These are phyloP conservation scores for Gnomoniopsis sp. DNA, from an alignment of 2,329 filamentous ascomycete genomes.

Conservation along the genomic window DNA sequence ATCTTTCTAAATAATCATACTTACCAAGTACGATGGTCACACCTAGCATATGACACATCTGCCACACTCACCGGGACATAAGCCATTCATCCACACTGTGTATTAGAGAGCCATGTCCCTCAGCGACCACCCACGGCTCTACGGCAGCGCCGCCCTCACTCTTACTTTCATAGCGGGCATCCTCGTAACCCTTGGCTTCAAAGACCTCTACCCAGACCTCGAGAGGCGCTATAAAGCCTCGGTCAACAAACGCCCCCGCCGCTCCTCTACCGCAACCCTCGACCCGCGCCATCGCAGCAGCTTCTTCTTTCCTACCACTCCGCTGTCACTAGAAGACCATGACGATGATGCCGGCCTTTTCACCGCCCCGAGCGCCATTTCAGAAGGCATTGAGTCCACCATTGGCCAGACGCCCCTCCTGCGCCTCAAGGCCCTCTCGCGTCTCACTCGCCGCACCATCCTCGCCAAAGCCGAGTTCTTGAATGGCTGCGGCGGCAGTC, in stretches of 20 bases:
- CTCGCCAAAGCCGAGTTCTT: constrained; percentile 94
- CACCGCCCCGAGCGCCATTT: constrained; percentile 40
- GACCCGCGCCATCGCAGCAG: constrained; percentile 29
- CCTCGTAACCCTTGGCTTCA: constrained; percentile 71
- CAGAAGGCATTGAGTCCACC: constrained; percentile 80
- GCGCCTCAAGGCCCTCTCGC: constrained; percentile 78
- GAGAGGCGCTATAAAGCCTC: constrained; percentile 56
- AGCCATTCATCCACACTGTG: neutral
- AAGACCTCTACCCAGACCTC: constrained; percentile 75
- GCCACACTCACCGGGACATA: neutral
- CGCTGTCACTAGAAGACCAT: constrained; percentile 55
- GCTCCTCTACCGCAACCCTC: constrained; percentile 20
- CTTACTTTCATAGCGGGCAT: constrained; percentile 76
- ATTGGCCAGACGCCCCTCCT: constrained; percentile 94
- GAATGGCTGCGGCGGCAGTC: constrained; percentile 89
- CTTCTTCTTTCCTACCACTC: constrained; percentile 43
- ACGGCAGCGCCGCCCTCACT: constrained; percentile 63
- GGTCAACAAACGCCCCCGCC: constrained; percentile 26
- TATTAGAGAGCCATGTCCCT: constrained; percentile 56
- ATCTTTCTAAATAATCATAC: too few species aligned
- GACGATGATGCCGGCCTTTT: constrained; percentile 34
- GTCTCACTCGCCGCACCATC: constrained; percentile 83
- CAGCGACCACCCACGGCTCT: constrained; percentile 56
- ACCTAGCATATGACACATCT: neutral
- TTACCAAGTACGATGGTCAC: too few species aligned